phyloP scores from a whole-genome alignment of 78 protist species.

The Anaeramoeba ignava region DNA sequence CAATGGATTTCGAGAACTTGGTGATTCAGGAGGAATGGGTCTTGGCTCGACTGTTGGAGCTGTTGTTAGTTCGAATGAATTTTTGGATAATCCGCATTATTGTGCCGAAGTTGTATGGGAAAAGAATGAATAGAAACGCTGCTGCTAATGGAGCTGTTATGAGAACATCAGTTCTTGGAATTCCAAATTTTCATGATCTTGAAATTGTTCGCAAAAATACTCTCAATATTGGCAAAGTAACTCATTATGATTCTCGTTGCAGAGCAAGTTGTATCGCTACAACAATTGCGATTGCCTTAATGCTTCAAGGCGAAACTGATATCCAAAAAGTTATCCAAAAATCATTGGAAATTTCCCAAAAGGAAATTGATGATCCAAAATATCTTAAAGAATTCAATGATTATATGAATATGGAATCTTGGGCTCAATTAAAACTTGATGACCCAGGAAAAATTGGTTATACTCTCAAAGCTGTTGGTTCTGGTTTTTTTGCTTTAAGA shows the following conservation, averaged over 20 bases:
- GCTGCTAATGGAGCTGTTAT: not conserved
- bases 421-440: not conserved
- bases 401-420: not conserved
- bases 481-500: not conserved
- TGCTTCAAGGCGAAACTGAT: not conserved
- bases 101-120: too few species aligned
- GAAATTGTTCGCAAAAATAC: not conserved
- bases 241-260: not conserved
- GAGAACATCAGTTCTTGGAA: not conserved
- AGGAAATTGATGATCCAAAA: not conserved
- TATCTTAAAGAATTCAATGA: not conserved
- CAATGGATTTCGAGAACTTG: too few species aligned
- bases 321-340: not conserved
- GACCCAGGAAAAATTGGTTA: not conserved
- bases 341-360: not conserved
- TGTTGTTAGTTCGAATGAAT: too few species aligned
- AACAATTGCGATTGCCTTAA: not conserved
- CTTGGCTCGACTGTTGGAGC: too few species aligned
- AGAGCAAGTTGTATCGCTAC: not conserved
- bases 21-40: too few species aligned
- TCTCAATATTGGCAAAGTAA: not conserved
- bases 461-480: not conserved
- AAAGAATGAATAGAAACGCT: too few species aligned
- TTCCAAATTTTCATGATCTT: not conserved
- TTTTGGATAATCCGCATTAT: too few species aligned